Percentiles rank a stretch among this genome's conserved stretches.
phyloP scores from a whole-genome alignment of 2,329 filamentous ascomycete species.

The Cladophialophora exuberans region DNA sequence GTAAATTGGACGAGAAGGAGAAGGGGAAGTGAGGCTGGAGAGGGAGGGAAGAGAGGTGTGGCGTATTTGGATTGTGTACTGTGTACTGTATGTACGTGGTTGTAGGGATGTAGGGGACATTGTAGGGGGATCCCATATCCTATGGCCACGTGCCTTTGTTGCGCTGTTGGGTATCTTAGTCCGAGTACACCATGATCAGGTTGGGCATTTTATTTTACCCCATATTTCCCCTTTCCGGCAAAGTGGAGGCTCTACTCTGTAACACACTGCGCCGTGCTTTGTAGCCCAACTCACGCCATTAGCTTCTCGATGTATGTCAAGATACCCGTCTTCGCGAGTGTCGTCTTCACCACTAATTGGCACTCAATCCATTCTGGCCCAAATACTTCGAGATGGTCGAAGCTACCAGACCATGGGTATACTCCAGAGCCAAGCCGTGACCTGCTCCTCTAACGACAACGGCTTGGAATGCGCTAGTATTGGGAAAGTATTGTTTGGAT shows the following conservation, averaged over 20 bases:
- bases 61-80: too few relatives aligned
- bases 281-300: too few relatives aligned
- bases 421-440: constrained; percentile 56
- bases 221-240: not conserved
- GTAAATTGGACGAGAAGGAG: constrained; percentile 8
- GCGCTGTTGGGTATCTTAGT: too few relatives aligned
- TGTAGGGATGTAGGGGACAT: too few relatives aligned
- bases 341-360: not conserved
- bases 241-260: not conserved
- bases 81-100: too few relatives aligned
- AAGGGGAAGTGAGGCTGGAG: too few relatives aligned
- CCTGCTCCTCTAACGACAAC: constrained; percentile 58
- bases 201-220: not conserved
- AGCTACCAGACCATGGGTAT: constrained; percentile 34
- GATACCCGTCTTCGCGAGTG: too few relatives aligned
- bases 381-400: not conserved
- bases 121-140: too few relatives aligned
- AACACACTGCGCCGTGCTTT: too few relatives aligned
- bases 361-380: not conserved
- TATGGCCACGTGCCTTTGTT: not conserved
- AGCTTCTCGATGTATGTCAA: too few relatives aligned
- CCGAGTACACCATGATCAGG: not conserved
- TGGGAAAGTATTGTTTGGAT: constrained; percentile 47
- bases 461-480: constrained; percentile 54
- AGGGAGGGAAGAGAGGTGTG: too few relatives aligned